phyloP scores from a whole-genome alignment of 139 green algal species.

The Chlorella sp. region DNA sequence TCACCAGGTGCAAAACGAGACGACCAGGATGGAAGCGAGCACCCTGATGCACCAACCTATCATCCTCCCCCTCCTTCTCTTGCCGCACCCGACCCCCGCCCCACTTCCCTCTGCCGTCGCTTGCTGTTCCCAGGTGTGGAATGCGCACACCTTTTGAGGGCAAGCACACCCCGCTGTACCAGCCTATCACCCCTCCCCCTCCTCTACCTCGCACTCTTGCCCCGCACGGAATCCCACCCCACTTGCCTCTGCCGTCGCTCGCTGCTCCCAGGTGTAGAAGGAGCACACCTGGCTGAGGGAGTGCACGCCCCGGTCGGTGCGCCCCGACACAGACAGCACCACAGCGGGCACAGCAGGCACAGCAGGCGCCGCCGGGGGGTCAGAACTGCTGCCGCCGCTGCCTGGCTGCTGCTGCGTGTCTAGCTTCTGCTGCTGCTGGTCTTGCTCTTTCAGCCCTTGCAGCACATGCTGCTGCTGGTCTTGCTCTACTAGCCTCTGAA shows the following conservation, averaged over 20 bases:
- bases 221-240: background rate
- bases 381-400: background rate
- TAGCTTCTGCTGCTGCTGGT: background rate
- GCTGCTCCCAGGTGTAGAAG: conserved; percentile 1
- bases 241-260: background rate
- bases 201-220: no score
- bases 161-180: background rate
- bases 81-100: background rate
- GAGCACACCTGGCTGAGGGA: background rate
- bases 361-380: background rate
- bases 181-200: background rate
- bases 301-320: conserved; percentile 19
- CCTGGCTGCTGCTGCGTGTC: background rate
- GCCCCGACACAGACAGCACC: conserved; percentile 1
- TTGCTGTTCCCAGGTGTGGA: background rate
- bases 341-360: background rate
- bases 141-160: background rate
- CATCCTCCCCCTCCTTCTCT: no score
- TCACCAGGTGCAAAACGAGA: no score
- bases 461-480: background rate
- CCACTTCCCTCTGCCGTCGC: background rate
- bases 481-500: background rate
- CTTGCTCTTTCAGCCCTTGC: background rate
- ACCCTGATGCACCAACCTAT: background rate
- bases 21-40: background rate